Evolutionary conservation across 1,284 basidiomycete species (phyloP).

Genomic region (Phylloporus gajari): DNA sequence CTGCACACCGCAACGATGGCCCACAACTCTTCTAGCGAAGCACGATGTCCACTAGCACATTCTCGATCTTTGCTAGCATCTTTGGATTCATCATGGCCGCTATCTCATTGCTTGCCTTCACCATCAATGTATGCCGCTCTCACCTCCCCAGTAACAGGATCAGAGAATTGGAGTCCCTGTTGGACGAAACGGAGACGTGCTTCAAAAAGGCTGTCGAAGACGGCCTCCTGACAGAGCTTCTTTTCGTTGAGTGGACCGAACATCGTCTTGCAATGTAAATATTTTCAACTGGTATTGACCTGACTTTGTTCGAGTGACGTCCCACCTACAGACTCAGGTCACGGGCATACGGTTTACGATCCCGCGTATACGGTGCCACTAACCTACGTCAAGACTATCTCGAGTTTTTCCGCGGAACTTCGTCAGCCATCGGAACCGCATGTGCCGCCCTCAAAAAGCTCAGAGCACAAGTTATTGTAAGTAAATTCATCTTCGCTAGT

Average conservation of each 20-base stretch:
- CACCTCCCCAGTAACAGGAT: conserved; percentile 4
- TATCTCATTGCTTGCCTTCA: not conserved
- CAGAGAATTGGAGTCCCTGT: not conserved
- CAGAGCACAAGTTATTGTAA: not conserved
- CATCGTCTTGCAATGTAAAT: not conserved
- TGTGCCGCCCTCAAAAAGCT: not conserved
- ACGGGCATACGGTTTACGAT: not conserved
- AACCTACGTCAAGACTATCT: not conserved
- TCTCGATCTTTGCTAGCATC: not conserved
- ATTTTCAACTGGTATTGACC: too few species aligned
- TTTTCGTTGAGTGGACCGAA: not conserved
- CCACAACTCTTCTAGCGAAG: not conserved
- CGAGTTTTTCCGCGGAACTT: conserved; percentile 2
- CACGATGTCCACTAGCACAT: not conserved
- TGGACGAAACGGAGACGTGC: conserved; percentile 1
- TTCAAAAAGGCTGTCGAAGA: not conserved
- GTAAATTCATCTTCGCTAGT: not conserved
- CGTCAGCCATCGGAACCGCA: not conserved
- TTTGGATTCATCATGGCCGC: not conserved
- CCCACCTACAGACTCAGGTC: not conserved
- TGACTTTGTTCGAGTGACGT: not conserved
- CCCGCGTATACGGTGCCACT: not conserved
- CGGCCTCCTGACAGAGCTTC: not conserved
- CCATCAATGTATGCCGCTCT: not conserved
- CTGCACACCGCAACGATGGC: too few species aligned